Base-by-base conservation (phyloP, 331 rosid genomes). In the Acacia pycnantha region DNA sequence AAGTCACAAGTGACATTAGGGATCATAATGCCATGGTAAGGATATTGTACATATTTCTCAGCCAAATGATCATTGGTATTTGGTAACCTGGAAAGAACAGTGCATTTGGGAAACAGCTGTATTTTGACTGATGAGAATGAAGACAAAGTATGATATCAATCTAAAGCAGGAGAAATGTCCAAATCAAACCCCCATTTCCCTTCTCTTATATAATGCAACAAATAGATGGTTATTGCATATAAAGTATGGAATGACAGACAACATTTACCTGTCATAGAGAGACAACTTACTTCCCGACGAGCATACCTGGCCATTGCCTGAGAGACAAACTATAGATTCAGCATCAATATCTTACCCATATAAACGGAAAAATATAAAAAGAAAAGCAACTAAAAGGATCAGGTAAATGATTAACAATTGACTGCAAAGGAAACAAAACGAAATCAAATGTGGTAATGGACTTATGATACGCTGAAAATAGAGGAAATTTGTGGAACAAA, bases 251-350 rank as follows among this genome's bases (percentile, higher is more conserved):
- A 67, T 41, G 66, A 9, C n/a, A 19, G 13, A 68, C 71, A 70
- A 77, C 61, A 62, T 48, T 56, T 88, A 92, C 99, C 98, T 78
- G 99, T 93, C 81, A 93, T 85, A 51, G 97, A 90, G 87, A 95
- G 82, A 83, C 98, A 95, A 83, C 87, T 84, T 84, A 82, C 92
- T 95, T 92, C 96, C 41, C 90, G 90, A n/a, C 88, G 92, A 84
- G 89, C 89, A 81, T 95, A 95, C 84, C 98, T 90, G 54, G 96
- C 92, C 94, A 95, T 79, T 22, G 98, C 98, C 99, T 95, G 80
- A 51, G 78, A 82, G 41, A 62, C 70, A 47, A 50, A 41, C 31
- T 68, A 76, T 33, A 79, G 62, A 73, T 66, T 58, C 77, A 71
- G 86, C 53, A 11, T 35, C 35, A 61, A 26, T 61, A 40, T 62